These are phyloP conservation scores for Euryodendron excelsum DNA, from an alignment of 148 eudicot species.

Conservation along the genomic window DNA sequence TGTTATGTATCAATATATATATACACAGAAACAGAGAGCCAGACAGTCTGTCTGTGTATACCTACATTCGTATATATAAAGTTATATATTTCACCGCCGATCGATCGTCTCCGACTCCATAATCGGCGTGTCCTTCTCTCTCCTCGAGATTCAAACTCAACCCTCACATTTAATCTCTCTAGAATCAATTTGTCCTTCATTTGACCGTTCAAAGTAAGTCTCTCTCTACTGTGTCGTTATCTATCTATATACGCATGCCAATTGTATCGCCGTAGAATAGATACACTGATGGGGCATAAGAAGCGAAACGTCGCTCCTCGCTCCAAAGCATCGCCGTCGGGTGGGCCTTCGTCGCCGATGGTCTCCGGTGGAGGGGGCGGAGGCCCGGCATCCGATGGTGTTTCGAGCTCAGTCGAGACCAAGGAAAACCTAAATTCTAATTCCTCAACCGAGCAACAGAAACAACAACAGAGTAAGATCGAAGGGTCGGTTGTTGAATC, in stretches of 20 bases:
- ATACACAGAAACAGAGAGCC: not conserved
- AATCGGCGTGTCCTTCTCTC: not conserved
- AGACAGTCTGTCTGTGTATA: not conserved
- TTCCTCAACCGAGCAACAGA: not conserved
- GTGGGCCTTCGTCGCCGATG: slow-evolving; percentile 14
- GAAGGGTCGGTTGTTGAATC: slow-evolving; percentile 9
- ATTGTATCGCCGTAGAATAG: slow-evolving; percentile 16
- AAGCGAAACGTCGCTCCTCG: slow-evolving; percentile 52
- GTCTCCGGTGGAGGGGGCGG: slow-evolving; percentile 14
- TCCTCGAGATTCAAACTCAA: slow-evolving; percentile 8
- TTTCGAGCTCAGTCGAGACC: not conserved
- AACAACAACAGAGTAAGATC: slow-evolving; percentile 3
- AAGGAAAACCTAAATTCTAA: slow-evolving; percentile 11
- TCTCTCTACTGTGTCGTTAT: not conserved
- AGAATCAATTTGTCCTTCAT: not conserved
- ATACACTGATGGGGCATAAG: slow-evolving; percentile 57
- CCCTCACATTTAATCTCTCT: not conserved
- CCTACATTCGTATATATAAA: no score
- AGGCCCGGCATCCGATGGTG: slow-evolving; percentile 5
- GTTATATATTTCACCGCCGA: slow-evolving; percentile 8
- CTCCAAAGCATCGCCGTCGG: slow-evolving; percentile 36
- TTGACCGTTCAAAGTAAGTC: slow-evolving; percentile 19
- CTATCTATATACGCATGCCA: slow-evolving; percentile 21
- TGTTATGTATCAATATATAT: no score
- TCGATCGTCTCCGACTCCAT: not conserved